A percentile compares a stretch with the other conserved stretches of the same genome.
These are phyloP conservation scores for Metschnikowia borealis DNA, from an alignment of 805 yeast genomes.

Conservation along the genomic window DNA sequence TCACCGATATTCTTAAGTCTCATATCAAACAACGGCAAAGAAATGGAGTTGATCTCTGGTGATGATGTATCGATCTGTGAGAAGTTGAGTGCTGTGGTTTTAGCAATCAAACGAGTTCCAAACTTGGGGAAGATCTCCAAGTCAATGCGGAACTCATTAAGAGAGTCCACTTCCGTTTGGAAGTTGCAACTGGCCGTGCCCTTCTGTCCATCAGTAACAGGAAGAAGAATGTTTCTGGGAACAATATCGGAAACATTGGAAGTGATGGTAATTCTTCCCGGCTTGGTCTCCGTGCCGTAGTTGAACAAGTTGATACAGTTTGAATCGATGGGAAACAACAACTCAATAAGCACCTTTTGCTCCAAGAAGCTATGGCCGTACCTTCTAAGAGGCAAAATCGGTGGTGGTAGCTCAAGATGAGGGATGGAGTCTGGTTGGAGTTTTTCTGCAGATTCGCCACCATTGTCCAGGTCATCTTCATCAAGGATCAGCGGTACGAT, in stretches of 20 bases:
- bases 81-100: slow-evolving; percentile 71
- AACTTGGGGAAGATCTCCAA: slow-evolving; percentile 91
- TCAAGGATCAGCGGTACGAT: slow-evolving; percentile 18
- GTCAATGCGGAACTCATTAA: slow-evolving; percentile 62
- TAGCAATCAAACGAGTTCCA: slow-evolving; percentile 89
- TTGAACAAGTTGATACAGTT: slow-evolving; percentile 47
- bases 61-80: slow-evolving; percentile 38
- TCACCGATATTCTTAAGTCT: slow-evolving; percentile 81
- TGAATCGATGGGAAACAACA: slow-evolving; percentile 53
- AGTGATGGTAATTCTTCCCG: slow-evolving; percentile 80
- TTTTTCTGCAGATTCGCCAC: slow-evolving; percentile 27
- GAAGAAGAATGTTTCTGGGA: slow-evolving; percentile 81
- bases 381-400: slow-evolving; percentile 86
- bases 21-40: slow-evolving; percentile 77
- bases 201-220: slow-evolving; percentile 55
- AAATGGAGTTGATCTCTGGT: slow-evolving; percentile 36
- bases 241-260: slow-evolving; percentile 75
- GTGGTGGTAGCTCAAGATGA: slow-evolving; percentile 90
- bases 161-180: slow-evolving; percentile 72
- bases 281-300: slow-evolving; percentile 43
- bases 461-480: slow-evolving; percentile 34
- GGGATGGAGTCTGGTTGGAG: slow-evolving; percentile 70
- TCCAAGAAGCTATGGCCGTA: slow-evolving; percentile 96
- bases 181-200: slow-evolving; percentile 63
- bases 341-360: slow-evolving; percentile 78